These are phyloP conservation scores for Drechslerella stenobrocha DNA, from an alignment of 2,329 filamentous ascomycete species.

Conservation along the genomic window DNA sequence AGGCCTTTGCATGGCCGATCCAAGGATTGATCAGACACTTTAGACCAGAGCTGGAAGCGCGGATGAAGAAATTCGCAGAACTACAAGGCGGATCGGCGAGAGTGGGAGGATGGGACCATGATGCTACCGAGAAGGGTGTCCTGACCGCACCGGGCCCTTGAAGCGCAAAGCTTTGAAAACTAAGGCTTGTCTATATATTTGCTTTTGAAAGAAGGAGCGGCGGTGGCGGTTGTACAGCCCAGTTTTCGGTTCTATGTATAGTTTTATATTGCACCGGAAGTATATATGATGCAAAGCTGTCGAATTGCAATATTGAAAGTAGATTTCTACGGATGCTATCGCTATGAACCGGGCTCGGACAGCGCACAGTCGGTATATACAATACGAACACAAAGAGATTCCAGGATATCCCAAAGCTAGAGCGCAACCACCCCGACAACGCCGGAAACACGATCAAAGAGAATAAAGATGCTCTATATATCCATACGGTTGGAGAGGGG, in stretches of 20 bases:
- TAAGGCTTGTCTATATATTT: too few relatives aligned
- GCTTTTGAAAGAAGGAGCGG: conserved; percentile 17
- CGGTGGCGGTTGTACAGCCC: conserved; percentile 11
- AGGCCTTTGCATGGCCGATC: conserved; percentile 98
- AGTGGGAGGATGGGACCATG: conserved; percentile 84
- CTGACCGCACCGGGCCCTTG: conserved; percentile 75
- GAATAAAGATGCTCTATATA: background rate
- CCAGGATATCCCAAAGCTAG: background rate
- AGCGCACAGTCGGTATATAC: background rate
- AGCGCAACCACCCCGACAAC: conserved; percentile 17
- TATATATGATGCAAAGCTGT: conserved; percentile 13
- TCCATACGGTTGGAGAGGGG: background rate
- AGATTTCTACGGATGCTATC: conserved; percentile 11
- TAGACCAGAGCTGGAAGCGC: conserved; percentile 88
- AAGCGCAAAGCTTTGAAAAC: background rate
- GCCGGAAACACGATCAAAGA: conserved; percentile 13
- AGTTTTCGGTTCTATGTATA: conserved; percentile 39
- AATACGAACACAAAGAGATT: background rate
- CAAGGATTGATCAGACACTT: conserved; percentile 98
- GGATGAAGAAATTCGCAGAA: conserved; percentile 78
- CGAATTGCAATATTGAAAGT: conserved; percentile 6
- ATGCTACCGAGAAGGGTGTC: conserved; percentile 74
- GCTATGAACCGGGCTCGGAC: conserved; percentile 1
- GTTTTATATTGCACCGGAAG: conserved; percentile 3
- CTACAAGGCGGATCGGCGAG: conserved; percentile 73